Conservation (phyloP, 495 filamentous ascomycete species). For the Collariella sp. region DNA sequence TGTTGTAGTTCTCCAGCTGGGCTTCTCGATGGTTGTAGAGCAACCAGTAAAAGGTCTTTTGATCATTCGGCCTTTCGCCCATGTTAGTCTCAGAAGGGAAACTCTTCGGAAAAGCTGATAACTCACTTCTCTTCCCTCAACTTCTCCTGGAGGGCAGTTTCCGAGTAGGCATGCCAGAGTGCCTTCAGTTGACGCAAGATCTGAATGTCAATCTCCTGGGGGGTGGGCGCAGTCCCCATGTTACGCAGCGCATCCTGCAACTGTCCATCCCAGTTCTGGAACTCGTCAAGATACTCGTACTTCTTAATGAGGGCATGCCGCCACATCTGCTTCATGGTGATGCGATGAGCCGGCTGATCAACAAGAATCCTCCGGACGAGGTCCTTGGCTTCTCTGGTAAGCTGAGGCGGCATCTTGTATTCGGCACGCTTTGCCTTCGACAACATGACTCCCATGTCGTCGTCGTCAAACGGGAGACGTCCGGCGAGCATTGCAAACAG, state of each 20-base stretch:
- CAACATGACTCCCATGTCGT: slow-evolving; percentile 49
- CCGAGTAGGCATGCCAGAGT: slow-evolving; percentile 74
- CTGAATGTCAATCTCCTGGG: slow-evolving; percentile 56
- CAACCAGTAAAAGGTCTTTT: slow-evolving; percentile 84
- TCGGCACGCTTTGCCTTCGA: slow-evolving; percentile 58
- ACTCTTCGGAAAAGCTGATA: accelerated
- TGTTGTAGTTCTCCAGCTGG: slow-evolving; percentile 73
- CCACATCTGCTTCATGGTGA: slow-evolving; percentile 74
- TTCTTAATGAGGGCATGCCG: slow-evolving; percentile 70
- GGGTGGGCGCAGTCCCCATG: slow-evolving; percentile 27
- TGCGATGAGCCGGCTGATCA: slow-evolving; percentile 62
- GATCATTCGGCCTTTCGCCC: slow-evolving; percentile 60
- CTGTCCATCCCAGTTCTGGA: slow-evolving; percentile 27
- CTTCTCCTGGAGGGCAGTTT: slow-evolving; percentile 58
- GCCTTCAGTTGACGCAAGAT: slow-evolving; percentile 76
- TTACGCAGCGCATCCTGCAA: slow-evolving; percentile 17
- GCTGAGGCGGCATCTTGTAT: slow-evolving; percentile 59
- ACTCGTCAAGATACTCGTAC: slow-evolving; percentile 60
- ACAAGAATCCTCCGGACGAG: slow-evolving; percentile 68
- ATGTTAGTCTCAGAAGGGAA: slow-evolving; percentile 16
- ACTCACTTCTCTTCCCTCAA: slow-evolving; percentile 59
- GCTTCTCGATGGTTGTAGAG: slow-evolving; percentile 72
- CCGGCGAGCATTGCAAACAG: slow-evolving; percentile 76
- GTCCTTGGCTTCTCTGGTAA: slow-evolving; percentile 67
- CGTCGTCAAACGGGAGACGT: slow-evolving; percentile 72